These are phyloP conservation scores for Thermomucor indicae-seudaticae DNA, from an alignment of 371 early-diverging fungal genomes.

Conservation along the genomic window DNA sequence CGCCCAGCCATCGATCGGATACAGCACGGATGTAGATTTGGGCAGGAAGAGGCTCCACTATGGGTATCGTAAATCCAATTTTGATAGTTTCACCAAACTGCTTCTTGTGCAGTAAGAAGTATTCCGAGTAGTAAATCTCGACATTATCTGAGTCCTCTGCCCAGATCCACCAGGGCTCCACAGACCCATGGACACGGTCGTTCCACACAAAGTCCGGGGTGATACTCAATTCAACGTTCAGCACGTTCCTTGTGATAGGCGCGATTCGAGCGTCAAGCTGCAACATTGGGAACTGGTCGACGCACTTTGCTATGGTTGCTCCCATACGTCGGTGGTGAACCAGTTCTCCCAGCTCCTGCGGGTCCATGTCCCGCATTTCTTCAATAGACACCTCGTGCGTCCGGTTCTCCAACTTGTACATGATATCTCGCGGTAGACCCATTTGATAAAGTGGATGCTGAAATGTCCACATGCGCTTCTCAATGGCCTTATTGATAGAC, in stretches of 20 bases:
- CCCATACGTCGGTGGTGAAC: constrained; percentile 83
- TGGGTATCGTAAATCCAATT: constrained; percentile 84
- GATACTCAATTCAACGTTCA: constrained; percentile 75
- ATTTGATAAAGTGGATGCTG: constrained; percentile 92
- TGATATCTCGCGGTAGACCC: constrained; percentile 70
- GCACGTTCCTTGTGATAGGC: constrained; percentile 90
- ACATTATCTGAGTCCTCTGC: constrained; percentile 76
- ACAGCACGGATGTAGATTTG: constrained; percentile 87
- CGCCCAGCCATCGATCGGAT: constrained; percentile 93
- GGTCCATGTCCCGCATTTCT: constrained; percentile 83
- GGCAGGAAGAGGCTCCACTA: constrained; percentile 82
- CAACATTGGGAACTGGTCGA: constrained; percentile 84
- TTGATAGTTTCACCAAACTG: constrained; percentile 52
- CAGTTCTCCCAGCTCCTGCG: constrained; percentile 81
- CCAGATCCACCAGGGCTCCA: constrained; percentile 95
- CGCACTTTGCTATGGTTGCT: constrained; percentile 60
- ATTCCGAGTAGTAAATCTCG: constrained; percentile 56
- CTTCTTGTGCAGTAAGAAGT: constrained; percentile 47
- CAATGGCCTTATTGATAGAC: constrained; percentile 85
- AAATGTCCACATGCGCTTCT: constrained; percentile 92
- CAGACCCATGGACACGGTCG: constrained; percentile 81
- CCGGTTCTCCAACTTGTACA: constrained; percentile 69
- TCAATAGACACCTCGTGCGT: constrained; percentile 56
- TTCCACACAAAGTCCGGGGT: constrained; percentile 91
- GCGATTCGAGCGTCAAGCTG: constrained; percentile 74